Percentiles rank a stretch among this genome's conserved stretches.
Evolutionary conservation across 2,329 filamentous ascomycete genomes (phyloP).

Genomic region (Fusarium avenaceum): DNA sequence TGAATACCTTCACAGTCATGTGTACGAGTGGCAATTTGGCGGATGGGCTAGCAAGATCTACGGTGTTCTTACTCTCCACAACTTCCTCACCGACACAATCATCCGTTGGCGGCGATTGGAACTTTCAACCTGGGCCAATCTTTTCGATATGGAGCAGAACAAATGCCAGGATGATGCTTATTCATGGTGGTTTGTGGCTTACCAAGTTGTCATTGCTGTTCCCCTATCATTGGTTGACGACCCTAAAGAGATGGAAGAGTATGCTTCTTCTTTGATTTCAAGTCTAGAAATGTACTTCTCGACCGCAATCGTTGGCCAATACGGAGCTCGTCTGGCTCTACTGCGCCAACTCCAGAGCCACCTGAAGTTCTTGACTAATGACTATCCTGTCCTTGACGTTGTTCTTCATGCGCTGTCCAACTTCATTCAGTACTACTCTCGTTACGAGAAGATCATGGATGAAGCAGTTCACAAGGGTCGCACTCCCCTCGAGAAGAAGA

Average conservation of each 20-base stretch:
- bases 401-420: constrained; percentile 78
- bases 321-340: constrained; percentile 77
- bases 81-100: constrained; percentile 82
- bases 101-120: constrained; percentile 93
- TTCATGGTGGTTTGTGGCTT: constrained; percentile 97
- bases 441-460: constrained; percentile 75
- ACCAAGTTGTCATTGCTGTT: constrained; percentile 86
- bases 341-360: constrained; percentile 76
- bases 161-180: constrained; percentile 83
- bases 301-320: constrained; percentile 85
- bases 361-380: constrained; percentile 70
- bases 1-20: constrained; percentile 85
- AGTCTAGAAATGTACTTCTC: constrained; percentile 85
- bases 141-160: constrained; percentile 86
- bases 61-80: constrained; percentile 77
- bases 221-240: constrained; percentile 75
- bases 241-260: constrained; percentile 70
- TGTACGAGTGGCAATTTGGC: constrained; percentile 93
- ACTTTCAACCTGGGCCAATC: constrained; percentile 88
- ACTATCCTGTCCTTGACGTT: constrained; percentile 69
- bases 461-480: constrained; percentile 78
- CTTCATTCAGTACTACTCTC: constrained; percentile 80
- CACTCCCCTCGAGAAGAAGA: constrained; percentile 84
- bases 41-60: constrained; percentile 87
- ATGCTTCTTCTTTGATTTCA: constrained; percentile 77